Conservation (phyloP, 176 grass and related monocot genomes). For the Canna indica region DNA sequence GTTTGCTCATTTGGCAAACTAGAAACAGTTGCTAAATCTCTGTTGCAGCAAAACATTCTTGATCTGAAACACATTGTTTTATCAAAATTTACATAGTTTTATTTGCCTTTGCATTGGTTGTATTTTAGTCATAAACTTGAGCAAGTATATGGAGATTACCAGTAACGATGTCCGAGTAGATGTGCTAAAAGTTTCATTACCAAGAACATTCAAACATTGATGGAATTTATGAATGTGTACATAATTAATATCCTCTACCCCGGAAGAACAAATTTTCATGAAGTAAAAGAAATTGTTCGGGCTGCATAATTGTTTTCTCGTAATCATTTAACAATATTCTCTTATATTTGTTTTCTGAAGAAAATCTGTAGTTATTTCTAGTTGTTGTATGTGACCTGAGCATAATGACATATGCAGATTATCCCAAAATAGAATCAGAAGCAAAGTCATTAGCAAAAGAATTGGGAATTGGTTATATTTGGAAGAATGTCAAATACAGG, state of each 20-base stretch:
- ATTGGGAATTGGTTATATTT: slow-evolving; percentile 56
- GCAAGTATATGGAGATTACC: neutral
- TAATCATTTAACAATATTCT: neutral
- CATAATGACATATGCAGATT: slow-evolving; percentile 57
- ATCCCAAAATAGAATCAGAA: slow-evolving; percentile 65
- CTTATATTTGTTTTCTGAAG: neutral
- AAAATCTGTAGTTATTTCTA: neutral
- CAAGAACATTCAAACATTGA: neutral
- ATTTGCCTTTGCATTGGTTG: no score
- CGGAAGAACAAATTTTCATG: neutral
- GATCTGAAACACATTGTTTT: no score
- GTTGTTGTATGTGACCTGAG: neutral
- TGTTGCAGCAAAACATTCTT: no score
- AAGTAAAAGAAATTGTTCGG: no score
- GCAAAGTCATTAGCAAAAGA: slow-evolving; percentile 73
- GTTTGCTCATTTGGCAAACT: no score
- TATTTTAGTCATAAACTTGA: no score
- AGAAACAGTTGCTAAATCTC: no score
- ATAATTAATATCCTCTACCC: neutral
- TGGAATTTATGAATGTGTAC: neutral
- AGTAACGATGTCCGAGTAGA: neutral
- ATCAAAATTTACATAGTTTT: no score
- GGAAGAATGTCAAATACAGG: slow-evolving; percentile 71
- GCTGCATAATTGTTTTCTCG: neutral
- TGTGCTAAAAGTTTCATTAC: neutral